Evolutionary conservation across 768 basidiomycete species (phyloP).

Genomic region (Aureoboletus auriporus): DNA sequence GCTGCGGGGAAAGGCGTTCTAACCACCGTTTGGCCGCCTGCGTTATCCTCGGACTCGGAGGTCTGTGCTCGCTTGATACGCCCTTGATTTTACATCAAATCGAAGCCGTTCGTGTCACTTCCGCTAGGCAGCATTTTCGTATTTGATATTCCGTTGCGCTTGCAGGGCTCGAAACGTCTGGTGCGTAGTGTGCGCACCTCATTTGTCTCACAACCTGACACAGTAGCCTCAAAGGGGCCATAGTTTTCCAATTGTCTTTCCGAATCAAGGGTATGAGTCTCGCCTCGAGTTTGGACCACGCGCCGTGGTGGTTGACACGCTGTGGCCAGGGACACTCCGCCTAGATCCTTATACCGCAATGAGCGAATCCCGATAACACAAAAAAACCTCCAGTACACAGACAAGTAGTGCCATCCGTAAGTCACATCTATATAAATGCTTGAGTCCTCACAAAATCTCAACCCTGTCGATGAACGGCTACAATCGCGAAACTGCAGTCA

Average conservation of each 20-base stretch:
- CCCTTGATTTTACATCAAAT: constrained; percentile 11
- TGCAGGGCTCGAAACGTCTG: constrained; percentile 3
- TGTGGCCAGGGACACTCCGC: constrained; percentile 4
- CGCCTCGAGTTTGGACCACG: constrained; percentile 18
- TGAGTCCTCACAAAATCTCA: constrained; percentile 11
- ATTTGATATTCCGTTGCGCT: constrained; percentile 19
- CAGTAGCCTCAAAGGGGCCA: constrained; percentile 3
- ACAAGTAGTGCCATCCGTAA: constrained; percentile 8
- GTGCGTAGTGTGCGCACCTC: constrained; percentile 12
- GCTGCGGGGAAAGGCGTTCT: background rate
- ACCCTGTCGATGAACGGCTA: constrained; percentile 19
- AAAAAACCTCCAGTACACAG: constrained; percentile 1
- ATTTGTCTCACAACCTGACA: constrained; percentile 10
- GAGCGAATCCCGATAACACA: background rate
- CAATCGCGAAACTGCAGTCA: constrained; percentile 1
- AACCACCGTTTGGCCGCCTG: background rate
- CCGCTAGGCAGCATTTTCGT: constrained; percentile 5
- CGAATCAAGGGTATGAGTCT: constrained; percentile 7
- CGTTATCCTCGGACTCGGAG: background rate
- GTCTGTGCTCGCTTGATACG: constrained; percentile 6
- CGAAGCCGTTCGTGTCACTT: background rate
- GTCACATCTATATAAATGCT: constrained; percentile 16
- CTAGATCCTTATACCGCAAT: background rate
- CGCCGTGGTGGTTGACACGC: constrained; percentile 13
- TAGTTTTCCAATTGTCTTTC: constrained; percentile 9